Evolutionary conservation across 2,329 filamentous ascomycete species (phyloP).

Genomic region (Rhynchosporium agropyri): DNA sequence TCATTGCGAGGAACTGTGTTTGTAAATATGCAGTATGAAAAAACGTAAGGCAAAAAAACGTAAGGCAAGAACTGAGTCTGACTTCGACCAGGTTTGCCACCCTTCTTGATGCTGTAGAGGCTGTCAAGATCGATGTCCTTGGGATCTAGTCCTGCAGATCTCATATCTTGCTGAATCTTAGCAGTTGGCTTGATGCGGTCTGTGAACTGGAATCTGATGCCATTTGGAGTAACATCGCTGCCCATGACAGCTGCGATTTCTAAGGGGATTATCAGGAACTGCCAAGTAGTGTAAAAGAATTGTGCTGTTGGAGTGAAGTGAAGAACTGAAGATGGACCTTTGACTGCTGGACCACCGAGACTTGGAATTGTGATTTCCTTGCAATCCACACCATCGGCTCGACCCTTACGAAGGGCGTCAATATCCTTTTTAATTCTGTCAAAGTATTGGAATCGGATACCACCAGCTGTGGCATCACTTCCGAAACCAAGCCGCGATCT

Average conservation of each 20-base stretch:
- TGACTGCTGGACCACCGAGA: background rate
- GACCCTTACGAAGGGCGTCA: constrained; percentile 41
- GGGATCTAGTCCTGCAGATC: constrained; percentile 51
- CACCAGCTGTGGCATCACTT: constrained; percentile 56
- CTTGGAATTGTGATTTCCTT: constrained; percentile 26
- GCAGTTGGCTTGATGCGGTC: constrained; percentile 53
- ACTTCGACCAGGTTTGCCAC: constrained; percentile 21
- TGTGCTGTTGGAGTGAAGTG: constrained; percentile 10
- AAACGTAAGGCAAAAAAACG: constrained; percentile 2
- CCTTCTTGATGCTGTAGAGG: constrained; percentile 23
- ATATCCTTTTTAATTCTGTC: constrained; percentile 44
- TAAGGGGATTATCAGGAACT: constrained; percentile 17
- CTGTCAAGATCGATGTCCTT: constrained; percentile 32
- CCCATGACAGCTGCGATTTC: constrained; percentile 35
- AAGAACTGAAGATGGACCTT: constrained; percentile 14
- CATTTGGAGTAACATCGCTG: constrained; percentile 32
- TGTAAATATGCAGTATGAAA: constrained; percentile 1
- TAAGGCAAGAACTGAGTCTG: constrained; percentile 10
- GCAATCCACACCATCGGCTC: constrained; percentile 40
- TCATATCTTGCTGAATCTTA: constrained; percentile 50
- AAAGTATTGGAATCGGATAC: constrained; percentile 29
- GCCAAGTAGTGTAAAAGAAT: constrained; percentile 9
- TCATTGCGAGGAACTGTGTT: constrained; percentile 11
- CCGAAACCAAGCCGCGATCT: constrained; percentile 28
- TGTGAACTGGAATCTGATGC: constrained; percentile 31